Conservation (phyloP, 2,329 filamentous ascomycete genomes). For the Talaromyces amestolkiae region DNA sequence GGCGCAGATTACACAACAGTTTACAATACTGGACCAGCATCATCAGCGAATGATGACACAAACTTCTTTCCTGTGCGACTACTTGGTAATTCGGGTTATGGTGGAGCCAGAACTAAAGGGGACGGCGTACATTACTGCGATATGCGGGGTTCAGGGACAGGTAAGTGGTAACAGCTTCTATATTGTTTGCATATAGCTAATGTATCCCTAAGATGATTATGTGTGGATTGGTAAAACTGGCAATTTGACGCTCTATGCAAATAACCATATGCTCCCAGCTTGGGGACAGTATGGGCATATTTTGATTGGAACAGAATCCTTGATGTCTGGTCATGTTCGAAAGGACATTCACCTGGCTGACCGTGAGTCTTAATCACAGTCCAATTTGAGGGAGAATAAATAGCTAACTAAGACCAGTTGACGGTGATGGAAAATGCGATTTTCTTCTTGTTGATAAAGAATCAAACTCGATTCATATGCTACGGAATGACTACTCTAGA, state of each 20-base stretch:
- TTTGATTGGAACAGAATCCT: too few species aligned
- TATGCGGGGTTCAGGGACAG: slow-evolving; percentile 3
- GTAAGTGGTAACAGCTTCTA: neutral
- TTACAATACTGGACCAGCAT: too few species aligned
- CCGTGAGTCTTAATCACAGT: neutral
- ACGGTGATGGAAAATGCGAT: slow-evolving; percentile 8
- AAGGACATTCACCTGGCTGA: slow-evolving; percentile 5
- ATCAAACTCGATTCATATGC: slow-evolving; percentile 4
- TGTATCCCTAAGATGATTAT: neutral
- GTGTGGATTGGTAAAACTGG: slow-evolving; percentile 6
- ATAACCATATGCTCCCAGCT: slow-evolving; percentile 6
- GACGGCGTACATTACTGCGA: neutral
- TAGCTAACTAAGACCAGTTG: neutral
- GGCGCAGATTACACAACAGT: neutral
- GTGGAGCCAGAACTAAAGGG: slow-evolving; percentile 2
- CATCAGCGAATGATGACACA: too few species aligned
- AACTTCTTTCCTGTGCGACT: too few species aligned
- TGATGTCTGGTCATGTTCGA: neutral
- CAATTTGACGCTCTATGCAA: neutral
- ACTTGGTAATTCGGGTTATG: neutral
- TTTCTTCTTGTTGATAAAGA: neutral
- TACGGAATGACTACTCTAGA: slow-evolving; percentile 2
- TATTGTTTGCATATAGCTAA: neutral
- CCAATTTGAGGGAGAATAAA: neutral
- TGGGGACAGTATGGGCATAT: slow-evolving; percentile 1